A percentile compares a stretch with the other conserved stretches of the same genome.
Evolutionary conservation across 2,329 filamentous ascomycete species (phyloP).

Genomic region (Cladophialophora bantiana): DNA sequence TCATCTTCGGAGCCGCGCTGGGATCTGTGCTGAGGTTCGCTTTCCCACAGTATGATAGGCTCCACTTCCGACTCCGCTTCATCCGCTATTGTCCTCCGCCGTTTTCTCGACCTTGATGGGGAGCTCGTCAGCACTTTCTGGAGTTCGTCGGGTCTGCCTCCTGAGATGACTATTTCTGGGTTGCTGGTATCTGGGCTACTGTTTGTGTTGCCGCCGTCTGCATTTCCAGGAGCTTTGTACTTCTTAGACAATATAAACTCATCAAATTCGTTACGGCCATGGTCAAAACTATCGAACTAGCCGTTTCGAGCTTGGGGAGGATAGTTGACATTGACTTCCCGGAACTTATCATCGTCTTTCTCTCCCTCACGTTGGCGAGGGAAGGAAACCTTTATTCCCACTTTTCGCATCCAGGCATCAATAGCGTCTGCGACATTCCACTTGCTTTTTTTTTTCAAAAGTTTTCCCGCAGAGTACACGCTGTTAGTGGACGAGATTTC

Average conservation of each 20-base stretch:
- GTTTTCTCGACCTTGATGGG: not conserved
- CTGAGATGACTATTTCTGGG: not conserved
- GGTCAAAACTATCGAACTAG: not conserved
- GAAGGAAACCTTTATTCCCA: slow-evolving; percentile 7
- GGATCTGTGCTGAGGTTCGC: not conserved
- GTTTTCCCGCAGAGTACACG: slow-evolving; percentile 1
- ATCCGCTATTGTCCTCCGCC: not conserved
- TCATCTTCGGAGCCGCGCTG: not conserved
- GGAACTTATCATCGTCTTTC: not conserved
- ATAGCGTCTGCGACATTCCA: slow-evolving; percentile 68
- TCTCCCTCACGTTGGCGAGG: not conserved
- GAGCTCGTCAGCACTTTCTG: not conserved
- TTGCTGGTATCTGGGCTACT: not conserved
- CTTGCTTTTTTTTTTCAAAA: slow-evolving; percentile 5
- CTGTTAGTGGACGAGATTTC: slow-evolving; percentile 28
- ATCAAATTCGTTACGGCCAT: not conserved
- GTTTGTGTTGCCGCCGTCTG: not conserved
- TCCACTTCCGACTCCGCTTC: not conserved
- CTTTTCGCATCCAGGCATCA: slow-evolving; percentile 70
- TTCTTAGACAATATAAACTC: not conserved
- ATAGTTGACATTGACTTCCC: slow-evolving; percentile 4
- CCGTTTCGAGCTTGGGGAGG: not conserved
- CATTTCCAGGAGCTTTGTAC: not conserved
- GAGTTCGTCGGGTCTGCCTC: not conserved
- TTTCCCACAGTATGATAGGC: not conserved